Base-by-base conservation (phyloP, 768 basidiomycete genomes). In the Termitomyces sp. region DNA sequence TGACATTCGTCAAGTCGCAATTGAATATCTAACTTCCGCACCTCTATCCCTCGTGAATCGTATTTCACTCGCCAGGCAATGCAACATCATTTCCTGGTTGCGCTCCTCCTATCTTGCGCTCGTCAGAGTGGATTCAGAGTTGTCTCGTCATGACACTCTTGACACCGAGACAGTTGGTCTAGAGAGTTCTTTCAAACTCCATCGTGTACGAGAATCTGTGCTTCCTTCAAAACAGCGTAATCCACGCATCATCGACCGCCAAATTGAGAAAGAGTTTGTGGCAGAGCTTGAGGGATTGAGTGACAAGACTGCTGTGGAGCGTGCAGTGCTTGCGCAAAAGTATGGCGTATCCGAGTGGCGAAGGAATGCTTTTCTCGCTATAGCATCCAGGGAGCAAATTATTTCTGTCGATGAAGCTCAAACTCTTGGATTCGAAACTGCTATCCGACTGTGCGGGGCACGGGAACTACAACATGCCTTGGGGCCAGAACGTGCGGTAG, bases 1-100 rank as follows among this genome's bases (percentile, higher is more conserved):
- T 5, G 55, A 58, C 28, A 46, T 61, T 40, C 60, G 60, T 41
- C 45, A 26, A 15, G 35, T 49, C 40, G 60, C 60, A 5, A 61
- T 58, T 12, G 51, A 53, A 12, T 42, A 55, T 40, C 44, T 61
- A n/a, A 47, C 55, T 7, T 19, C 35, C 30, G 55, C 51, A 2
- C 30, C 55, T 5, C 21, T 59, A 24, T 21, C 55, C 7, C 43
- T 53, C 17, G 55, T 22, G n/a, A 52, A 54, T 21, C 46, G 52
- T 3, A 45, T 60, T 8, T 11, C 43, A 32, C 55, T 60, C 15
- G 58, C 55, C 10, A 53, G 45, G 19, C 35, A 48, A 24, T 56
- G 34, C 32, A 44, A 44, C n/a, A 19, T 60, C 30, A 9, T 46
- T 22, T 37, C 47, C 6, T 60, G 58, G 58, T 34, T 60, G n/a